These are phyloP conservation scores for Tausonia pullulans DNA, from an alignment of 1,284 basidiomycete genomes.

Conservation along the genomic window DNA sequence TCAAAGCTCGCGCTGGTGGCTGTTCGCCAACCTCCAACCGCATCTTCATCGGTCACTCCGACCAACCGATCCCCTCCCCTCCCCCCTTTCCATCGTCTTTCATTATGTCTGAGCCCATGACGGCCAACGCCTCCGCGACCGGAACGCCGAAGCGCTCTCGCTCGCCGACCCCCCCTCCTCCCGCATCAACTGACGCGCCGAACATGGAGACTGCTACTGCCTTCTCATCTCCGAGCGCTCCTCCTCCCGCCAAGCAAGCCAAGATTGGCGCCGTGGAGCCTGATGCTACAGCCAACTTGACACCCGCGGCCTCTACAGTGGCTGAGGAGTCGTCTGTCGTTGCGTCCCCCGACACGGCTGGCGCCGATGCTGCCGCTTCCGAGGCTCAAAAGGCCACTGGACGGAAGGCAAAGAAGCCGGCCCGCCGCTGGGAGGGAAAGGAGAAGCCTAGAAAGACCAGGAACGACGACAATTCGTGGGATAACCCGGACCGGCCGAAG, in stretches of 20 bases:
- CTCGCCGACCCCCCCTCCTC: neutral
- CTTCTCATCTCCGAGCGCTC: neutral
- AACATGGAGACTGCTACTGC: neutral
- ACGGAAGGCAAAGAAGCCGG: neutral
- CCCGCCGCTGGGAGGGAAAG: conserved; percentile 1
- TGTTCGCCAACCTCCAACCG: too few species aligned
- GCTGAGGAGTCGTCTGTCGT: neutral
- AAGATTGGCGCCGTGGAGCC: neutral
- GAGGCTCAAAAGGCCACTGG: neutral
- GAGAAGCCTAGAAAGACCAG: neutral
- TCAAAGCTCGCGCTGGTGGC: too few species aligned
- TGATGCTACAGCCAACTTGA: neutral
- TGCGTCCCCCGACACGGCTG: neutral
- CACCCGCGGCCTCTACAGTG: neutral
- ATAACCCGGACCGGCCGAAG: neutral
- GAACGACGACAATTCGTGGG: neutral
- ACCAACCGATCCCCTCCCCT: neutral
- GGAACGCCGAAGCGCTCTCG: neutral
- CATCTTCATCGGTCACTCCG: too few species aligned
- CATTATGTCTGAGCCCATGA: neutral
- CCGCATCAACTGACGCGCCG: neutral
- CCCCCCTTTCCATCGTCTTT: neutral
- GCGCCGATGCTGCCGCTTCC: neutral
- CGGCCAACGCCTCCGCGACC: neutral
- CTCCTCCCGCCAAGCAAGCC: conserved; percentile 3